Conservation (phyloP, 2,329 filamentous ascomycete species). For the Fusarium cicatricum region DNA sequence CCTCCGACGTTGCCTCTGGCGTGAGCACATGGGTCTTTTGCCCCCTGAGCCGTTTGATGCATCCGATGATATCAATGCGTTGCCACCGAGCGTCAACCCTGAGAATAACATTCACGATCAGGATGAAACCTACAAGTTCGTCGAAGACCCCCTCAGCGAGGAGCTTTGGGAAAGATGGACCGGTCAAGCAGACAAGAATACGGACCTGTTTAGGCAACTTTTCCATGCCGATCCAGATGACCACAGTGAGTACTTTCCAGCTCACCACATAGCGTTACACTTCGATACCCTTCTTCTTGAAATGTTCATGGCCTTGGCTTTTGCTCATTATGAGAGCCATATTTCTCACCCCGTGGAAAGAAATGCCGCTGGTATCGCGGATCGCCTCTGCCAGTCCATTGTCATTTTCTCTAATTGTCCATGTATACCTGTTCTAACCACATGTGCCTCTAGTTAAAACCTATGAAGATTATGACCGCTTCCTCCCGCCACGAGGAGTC, state of each 20-base stretch:
- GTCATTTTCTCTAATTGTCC: too few relatives aligned
- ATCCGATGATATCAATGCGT: slow-evolving; percentile 73
- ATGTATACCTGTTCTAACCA: slow-evolving; percentile 11
- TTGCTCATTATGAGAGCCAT: background rate
- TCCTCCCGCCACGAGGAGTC: slow-evolving; percentile 72
- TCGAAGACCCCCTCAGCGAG: slow-evolving; percentile 75
- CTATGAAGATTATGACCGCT: slow-evolving; percentile 89
- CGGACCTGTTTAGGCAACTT: slow-evolving; percentile 76
- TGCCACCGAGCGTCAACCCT: slow-evolving; percentile 71
- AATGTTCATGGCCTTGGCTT: too few relatives aligned
- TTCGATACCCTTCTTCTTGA: too few relatives aligned
- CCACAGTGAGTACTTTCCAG: slow-evolving; percentile 64
- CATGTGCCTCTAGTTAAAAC: slow-evolving; percentile 68
- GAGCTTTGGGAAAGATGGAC: slow-evolving; percentile 77
- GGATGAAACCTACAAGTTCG: slow-evolving; percentile 69
- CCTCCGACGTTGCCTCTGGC: slow-evolving; percentile 83
- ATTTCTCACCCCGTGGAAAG: background rate
- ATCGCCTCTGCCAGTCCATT: too few relatives aligned
- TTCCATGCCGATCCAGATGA: slow-evolving; percentile 93
- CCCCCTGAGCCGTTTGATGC: slow-evolving; percentile 76
- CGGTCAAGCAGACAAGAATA: slow-evolving; percentile 73
- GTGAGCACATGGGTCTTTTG: slow-evolving; percentile 87
- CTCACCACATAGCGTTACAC: background rate
- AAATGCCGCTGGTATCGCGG: too few relatives aligned
- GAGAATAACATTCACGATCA: slow-evolving; percentile 70